Evolutionary conservation across 2,329 filamentous ascomycete species (phyloP), one percentile per base, ranked within the genome.

Genomic region (Gnomoniopsis smithogilvyi): DNA sequence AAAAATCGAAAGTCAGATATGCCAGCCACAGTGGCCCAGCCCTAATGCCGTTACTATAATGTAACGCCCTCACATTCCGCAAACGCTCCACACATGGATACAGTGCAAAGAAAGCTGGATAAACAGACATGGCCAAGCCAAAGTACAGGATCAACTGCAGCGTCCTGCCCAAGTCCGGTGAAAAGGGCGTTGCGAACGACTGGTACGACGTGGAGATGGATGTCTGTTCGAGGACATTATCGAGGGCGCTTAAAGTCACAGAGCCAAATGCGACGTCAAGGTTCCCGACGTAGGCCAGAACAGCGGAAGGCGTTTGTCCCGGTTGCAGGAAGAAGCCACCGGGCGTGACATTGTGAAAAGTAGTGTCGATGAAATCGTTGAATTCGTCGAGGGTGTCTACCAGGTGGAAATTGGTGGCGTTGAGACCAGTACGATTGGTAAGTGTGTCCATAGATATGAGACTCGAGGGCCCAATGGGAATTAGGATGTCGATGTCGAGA

Each of bases 21-120:
- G 93, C 91, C 6, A 91, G 73, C 93, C 94, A 97, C 1, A 97
- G 78, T 0, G 92, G 91, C 10, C 90, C 78, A 0, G 90, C 88
- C 14, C 90, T 82, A 30, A 96, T 92, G 50, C 93, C 93, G 68
- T 96, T 97, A 56, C 91, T 96, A 73, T 96, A 97, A 72, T 97
- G 89, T 33, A 97, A 78, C 17, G 90, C 89, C 54, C 93, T 85
- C 24, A 97, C 91, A 64, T 92, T 89, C 52, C 86, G 79, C 12
- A 92, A 78, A 26, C 92, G 83, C 72, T 97, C 93, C 30, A 90
- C 78, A n/a, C 91, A 96, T 0, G 92, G 91, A 68, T 97, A 97
- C 4, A 97, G 77, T 0, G 90, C 85, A 67, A 96, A 96, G 77
- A 97, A 93, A 15, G 89, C 91, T 1, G 93, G 92, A 66, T 89